Conservation (phyloP, 805 yeast genomes). For the Candida suzukii region DNA sequence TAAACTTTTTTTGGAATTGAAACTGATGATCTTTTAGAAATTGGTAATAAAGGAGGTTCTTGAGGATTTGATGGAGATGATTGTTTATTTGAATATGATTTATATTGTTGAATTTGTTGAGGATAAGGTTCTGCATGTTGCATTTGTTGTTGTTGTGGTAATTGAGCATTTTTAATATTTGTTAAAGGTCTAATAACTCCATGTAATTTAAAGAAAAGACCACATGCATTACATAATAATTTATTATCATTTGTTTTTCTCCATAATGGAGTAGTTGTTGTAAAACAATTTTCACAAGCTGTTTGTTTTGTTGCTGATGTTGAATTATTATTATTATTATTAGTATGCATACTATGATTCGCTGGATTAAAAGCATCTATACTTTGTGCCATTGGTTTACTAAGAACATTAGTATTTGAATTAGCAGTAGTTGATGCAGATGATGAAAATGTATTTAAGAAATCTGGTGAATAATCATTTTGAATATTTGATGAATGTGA, state of each 20-base stretch:
- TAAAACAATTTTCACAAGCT: slow-evolving; percentile 80
- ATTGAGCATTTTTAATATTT: slow-evolving; percentile 5
- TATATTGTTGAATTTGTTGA: slow-evolving; percentile 1
- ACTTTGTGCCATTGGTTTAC: background rate
- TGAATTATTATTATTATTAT: background rate
- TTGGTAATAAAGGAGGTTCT: too few relatives aligned
- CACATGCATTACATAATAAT: slow-evolving; percentile 91
- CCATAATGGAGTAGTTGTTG: slow-evolving; percentile 93
- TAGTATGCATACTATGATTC: background rate
- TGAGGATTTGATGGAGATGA: background rate
- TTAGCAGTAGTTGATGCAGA: background rate
- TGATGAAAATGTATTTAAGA: slow-evolving; percentile 5
- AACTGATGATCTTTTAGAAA: background rate
- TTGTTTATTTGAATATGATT: too few relatives aligned
- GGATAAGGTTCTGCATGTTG: background rate
- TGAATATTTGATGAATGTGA: slow-evolving; percentile 2
- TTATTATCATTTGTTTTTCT: slow-evolving; percentile 74
- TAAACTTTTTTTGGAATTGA: background rate
- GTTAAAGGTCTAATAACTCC: slow-evolving; percentile 40
- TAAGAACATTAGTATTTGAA: background rate
- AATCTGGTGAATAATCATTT: slow-evolving; percentile 6
- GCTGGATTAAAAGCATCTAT: background rate
- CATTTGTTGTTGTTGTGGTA: slow-evolving; percentile 3
- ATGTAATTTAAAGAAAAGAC: slow-evolving; percentile 79
- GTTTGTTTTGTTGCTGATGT: slow-evolving; percentile 22